Percentiles rank a stretch among this genome's conserved stretches.
Evolutionary conservation across 768 basidiomycete genomes (phyloP).

Genomic region (Boletellus sp.): DNA sequence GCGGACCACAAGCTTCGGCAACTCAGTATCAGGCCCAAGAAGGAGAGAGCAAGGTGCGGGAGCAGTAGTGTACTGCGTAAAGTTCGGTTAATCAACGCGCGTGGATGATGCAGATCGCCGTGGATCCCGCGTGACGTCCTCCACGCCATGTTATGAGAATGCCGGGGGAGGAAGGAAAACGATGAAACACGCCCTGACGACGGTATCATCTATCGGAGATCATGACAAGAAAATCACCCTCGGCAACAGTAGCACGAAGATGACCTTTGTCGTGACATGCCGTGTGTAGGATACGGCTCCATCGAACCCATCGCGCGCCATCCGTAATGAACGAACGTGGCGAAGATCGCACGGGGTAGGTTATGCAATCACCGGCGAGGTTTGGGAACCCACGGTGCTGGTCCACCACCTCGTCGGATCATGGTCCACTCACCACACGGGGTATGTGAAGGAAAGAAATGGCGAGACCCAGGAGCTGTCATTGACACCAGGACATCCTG

Average conservation of each 20-base stretch:
- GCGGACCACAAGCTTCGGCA: no score
- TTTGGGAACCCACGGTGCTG: background rate
- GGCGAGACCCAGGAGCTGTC: background rate
- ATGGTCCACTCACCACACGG: background rate
- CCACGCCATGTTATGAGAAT: background rate
- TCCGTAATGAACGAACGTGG: background rate
- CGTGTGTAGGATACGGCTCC: background rate
- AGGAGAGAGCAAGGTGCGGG: no score
- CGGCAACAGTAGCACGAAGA: background rate
- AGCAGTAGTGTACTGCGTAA: no score
- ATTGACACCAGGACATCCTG: background rate
- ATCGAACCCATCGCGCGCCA: background rate
- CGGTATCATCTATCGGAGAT: background rate
- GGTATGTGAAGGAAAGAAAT: background rate
- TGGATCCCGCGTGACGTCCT: background rate
- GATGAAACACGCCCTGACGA: background rate
- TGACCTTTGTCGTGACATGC: background rate
- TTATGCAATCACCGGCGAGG: conserved; percentile 11
- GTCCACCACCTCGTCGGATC: conserved; percentile 1
- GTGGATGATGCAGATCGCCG: conserved; percentile 9
- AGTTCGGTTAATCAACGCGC: conserved; percentile 11
- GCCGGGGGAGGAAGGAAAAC: background rate
- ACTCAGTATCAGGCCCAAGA: no score
- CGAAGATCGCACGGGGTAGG: background rate
- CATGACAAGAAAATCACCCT: background rate